Percentiles rank a stretch among this genome's conserved stretches.
These are phyloP conservation scores for Pleurostoma richardsiae DNA, from an alignment of 2,329 filamentous ascomycete genomes.

Conservation along the genomic window DNA sequence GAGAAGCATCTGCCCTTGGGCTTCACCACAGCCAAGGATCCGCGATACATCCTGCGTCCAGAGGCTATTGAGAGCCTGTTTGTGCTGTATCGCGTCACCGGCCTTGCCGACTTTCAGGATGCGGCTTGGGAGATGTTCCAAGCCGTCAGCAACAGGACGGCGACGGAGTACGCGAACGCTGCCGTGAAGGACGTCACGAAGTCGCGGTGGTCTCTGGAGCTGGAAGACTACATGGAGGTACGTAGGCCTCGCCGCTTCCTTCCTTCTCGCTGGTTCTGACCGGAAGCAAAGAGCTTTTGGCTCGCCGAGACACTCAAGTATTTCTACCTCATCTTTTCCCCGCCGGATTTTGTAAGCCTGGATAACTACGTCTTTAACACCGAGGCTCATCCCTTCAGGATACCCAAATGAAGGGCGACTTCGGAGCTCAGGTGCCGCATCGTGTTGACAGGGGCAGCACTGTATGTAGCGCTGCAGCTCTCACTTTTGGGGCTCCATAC, in stretches of 20 bases:
- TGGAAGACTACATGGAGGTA: too few relatives aligned
- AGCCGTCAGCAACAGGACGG: slow-evolving; percentile 43
- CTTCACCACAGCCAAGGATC: slow-evolving; percentile 15
- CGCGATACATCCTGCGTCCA: slow-evolving; percentile 51
- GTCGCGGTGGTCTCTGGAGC: too few relatives aligned
- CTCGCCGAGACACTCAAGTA: too few relatives aligned
- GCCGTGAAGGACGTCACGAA: slow-evolving; percentile 48
- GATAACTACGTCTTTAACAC: slow-evolving; percentile 9
- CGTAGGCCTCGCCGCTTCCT: too few relatives aligned
- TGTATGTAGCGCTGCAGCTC: too few relatives aligned
- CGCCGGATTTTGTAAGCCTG: slow-evolving; percentile 1
- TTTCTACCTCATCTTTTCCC: slow-evolving; percentile 8
- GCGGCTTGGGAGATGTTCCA: slow-evolving; percentile 60
- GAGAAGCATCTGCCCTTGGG: slow-evolving; percentile 17
- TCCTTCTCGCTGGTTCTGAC: too few relatives aligned
- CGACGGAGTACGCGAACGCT: slow-evolving; percentile 45
- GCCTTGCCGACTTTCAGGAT: slow-evolving; percentile 47
- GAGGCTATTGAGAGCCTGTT: slow-evolving; percentile 66
- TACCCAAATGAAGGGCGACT: too few relatives aligned
- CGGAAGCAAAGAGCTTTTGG: too few relatives aligned
- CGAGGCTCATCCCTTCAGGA: slow-evolving; percentile 8
- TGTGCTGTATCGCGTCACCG: slow-evolving; percentile 52
- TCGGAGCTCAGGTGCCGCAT: too few relatives aligned
- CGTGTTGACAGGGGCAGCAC: too few relatives aligned
- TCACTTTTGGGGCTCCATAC: too few relatives aligned